Base-by-base conservation (phyloP, 306 rosid species). In the Elaeagnus macrophylla region DNA sequence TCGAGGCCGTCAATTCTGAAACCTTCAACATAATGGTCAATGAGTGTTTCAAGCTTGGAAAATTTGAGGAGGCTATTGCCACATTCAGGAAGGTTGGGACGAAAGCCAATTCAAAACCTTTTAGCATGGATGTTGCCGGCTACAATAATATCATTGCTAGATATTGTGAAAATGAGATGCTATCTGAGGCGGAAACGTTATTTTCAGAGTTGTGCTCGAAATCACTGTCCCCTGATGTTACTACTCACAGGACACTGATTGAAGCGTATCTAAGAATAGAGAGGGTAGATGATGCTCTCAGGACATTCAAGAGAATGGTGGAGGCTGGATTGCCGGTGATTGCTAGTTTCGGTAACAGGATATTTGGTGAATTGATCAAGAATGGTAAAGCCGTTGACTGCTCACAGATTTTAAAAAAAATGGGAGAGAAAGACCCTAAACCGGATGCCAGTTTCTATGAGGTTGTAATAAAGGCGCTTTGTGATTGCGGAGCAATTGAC, bases 341-440 rank as follows among this genome's bases (percentile, higher is more conserved):
- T 15, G 96, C 95, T 37, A 75, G 67, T 65, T 87, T 87, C 51
- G 89, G 96, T 16, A 82, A 73, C 37, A 80, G 61, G 65, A 93
- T 84, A 39, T 91, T 91, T 44, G 77, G 67, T 49, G 87, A 84
- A 72, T 61, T 91, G 72, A 87, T 84, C 37, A 82, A 70, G 76
- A 82, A 80, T 15, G 95, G 87, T 1, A 87, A 77, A 67, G 83
- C 73, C 18, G 11, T 64, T 37, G 93, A 86, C 9, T 86, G 95
- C 59, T 93, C 81, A 3, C 81, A 66, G 67, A 56, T 86, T 72
- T 80, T 91, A 78, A 78, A 82, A 60, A 87, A 91, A 75, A 79
- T 91, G 95, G 99, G 96, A 43, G 96, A 80, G 50, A 82, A 77
- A 39, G 99, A 91, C 59, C 95, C 96, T 37, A 91, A 91, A 71